phyloP scores from a whole-genome alignment of 2,329 filamentous ascomycete species.

The Claviceps digitariae region DNA sequence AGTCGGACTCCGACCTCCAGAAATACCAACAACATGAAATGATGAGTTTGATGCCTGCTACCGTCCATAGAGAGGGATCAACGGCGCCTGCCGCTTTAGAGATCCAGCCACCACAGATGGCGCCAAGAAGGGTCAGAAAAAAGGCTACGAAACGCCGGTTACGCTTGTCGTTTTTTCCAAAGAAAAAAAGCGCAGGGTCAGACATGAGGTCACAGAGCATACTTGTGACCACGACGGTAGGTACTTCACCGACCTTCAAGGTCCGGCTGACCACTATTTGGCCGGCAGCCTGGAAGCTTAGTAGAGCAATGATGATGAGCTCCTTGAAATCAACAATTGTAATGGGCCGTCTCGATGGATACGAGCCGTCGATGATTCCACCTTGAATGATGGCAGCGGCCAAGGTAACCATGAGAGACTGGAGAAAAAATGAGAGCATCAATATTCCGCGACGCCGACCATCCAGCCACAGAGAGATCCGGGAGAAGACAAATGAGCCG shows the following conservation, averaged over 20 bases:
- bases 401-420: constrained; percentile 35
- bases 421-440: constrained; percentile 35
- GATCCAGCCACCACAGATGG: constrained; percentile 35
- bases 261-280: constrained; percentile 37
- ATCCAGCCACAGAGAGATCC: constrained; percentile 11
- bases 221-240: constrained; percentile 41
- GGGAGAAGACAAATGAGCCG: constrained; percentile 35
- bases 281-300: constrained; percentile 40
- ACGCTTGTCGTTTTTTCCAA: constrained; percentile 31
- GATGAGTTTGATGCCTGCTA: constrained; percentile 29
- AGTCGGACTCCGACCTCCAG: constrained; percentile 14
- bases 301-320: constrained; percentile 29
- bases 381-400: constrained; percentile 38
- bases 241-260: constrained; percentile 38
- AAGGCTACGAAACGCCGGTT: constrained; percentile 33
- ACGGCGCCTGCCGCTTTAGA: constrained; percentile 27
- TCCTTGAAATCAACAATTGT: constrained; percentile 14
- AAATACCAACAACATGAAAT: constrained; percentile 23
- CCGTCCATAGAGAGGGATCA: constrained; percentile 29
- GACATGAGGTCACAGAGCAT: constrained; percentile 39
- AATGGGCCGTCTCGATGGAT: constrained; percentile 5
- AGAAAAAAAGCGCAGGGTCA: constrained; percentile 32
- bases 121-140: constrained; percentile 31
- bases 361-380: constrained; percentile 15
- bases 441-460: constrained; percentile 25